Percentiles rank a stretch among this genome's conserved stretches.
These are phyloP conservation scores for Catharanthus roseus DNA, from an alignment of 257 asterid genomes.

Conservation along the genomic window DNA sequence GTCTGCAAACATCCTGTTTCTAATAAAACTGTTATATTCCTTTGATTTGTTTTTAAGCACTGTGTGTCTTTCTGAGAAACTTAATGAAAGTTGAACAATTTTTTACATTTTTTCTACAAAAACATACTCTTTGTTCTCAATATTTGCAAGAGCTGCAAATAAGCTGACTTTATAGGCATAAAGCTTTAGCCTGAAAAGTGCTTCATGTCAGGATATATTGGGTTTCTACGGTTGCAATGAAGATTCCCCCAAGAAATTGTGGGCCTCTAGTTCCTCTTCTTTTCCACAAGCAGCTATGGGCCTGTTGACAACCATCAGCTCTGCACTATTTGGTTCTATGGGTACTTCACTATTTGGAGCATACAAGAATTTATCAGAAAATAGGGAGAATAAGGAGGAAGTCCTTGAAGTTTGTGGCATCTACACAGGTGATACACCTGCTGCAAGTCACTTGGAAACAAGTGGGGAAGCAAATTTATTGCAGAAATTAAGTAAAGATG, in stretches of 20 bases:
- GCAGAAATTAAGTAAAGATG: conserved; percentile 27
- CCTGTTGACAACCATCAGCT: conserved; percentile 43
- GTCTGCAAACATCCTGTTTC: neutral
- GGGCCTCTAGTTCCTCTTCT: conserved; percentile 39
- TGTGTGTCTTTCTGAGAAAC: neutral
- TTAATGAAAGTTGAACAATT: neutral
- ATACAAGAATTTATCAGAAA: conserved; percentile 37
- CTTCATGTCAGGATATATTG: conserved; percentile 38
- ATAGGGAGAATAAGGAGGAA: conserved; percentile 34
- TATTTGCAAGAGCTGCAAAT: neutral
- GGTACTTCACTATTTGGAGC: conserved; percentile 39
- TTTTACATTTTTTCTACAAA: neutral
- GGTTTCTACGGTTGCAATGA: conserved; percentile 25
- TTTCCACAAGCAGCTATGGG: conserved; percentile 57
- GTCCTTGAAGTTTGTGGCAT: conserved; percentile 37
- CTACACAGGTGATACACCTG: conserved; percentile 19
- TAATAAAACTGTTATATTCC: neutral
- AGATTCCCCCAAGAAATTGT: conserved; percentile 15
- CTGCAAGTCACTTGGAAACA: conserved; percentile 23
- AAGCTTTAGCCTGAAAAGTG: conserved; percentile 12
- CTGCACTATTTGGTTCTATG: conserved; percentile 51
- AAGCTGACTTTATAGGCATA: neutral
- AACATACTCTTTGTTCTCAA: neutral
- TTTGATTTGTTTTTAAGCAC: neutral
- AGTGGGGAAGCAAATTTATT: conserved; percentile 24